Conservation (phyloP, 2,329 filamentous ascomycete genomes). For the Arthroderma sp. region DNA sequence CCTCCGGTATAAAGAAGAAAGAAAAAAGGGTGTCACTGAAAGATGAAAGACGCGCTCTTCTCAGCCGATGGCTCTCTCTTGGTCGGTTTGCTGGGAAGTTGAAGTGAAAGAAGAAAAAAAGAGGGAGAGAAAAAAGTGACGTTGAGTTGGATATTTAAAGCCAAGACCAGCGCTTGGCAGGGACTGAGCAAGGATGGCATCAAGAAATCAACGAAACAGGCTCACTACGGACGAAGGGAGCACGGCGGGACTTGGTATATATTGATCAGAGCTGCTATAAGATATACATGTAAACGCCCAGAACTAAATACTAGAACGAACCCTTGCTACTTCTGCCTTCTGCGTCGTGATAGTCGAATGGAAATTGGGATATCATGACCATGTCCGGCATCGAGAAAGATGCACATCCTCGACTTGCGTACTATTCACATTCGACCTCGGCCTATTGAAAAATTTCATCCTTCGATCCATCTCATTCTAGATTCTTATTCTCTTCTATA, state of each 20-base stretch:
- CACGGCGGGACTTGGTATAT: background rate
- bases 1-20: background rate
- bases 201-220: background rate
- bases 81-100: background rate
- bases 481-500: background rate
- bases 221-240: background rate
- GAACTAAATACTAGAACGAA: background rate
- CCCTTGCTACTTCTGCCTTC: background rate
- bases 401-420: too few relatives aligned
- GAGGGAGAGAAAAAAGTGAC: background rate
- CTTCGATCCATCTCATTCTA: background rate
- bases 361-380: too few relatives aligned
- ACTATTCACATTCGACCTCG: too few relatives aligned
- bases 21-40: background rate
- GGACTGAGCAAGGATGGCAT: background rate
- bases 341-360: background rate
- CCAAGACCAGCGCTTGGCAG: background rate
- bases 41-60: background rate
- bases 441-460: background rate
- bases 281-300: conserved; percentile 1
- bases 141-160: background rate
- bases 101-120: background rate
- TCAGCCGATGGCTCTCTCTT: background rate
- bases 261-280: background rate
- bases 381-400: too few relatives aligned